Percentiles rank a stretch among this genome's conserved stretches.
These are phyloP conservation scores for Cryptosporidium canis DNA, from an alignment of 169 alveolate species.

Conservation along the genomic window DNA sequence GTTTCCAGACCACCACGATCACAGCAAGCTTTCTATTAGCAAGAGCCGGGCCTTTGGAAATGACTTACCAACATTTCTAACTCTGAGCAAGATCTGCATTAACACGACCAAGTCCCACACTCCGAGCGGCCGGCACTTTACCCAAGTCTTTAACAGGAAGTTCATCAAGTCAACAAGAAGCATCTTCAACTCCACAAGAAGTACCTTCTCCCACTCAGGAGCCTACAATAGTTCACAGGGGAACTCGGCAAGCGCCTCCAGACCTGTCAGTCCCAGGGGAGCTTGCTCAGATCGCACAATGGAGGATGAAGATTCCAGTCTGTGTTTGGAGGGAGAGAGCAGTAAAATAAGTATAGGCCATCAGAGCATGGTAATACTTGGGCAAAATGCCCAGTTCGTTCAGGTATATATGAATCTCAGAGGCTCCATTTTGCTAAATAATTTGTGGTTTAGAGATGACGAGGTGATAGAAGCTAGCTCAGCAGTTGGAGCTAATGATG, in stretches of 20 bases:
- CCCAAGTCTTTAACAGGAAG: not conserved
- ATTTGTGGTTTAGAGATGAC: conserved; percentile 32
- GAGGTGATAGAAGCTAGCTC: not conserved
- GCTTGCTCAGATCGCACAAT: not conserved
- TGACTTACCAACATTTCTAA: not conserved
- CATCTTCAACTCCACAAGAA: conserved; percentile 19
- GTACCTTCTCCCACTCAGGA: not conserved
- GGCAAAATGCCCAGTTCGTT: not conserved
- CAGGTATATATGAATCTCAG: not conserved
- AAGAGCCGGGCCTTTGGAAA: conserved; percentile 15
- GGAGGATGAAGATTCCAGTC: not conserved
- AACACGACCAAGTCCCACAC: not conserved
- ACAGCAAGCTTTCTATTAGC: not conserved
- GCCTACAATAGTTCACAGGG: not conserved
- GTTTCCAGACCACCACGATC: not conserved
- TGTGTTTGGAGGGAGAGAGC: not conserved
- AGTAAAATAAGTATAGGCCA: not conserved
- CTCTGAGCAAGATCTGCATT: conserved; percentile 24
- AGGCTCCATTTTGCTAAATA: conserved; percentile 24
- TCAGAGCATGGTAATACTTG: not conserved
- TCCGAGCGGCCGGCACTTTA: not conserved
- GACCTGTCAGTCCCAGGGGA: not conserved
- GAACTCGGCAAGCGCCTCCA: not conserved
- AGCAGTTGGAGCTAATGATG: not conserved
- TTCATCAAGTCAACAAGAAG: conserved; percentile 11